phyloP scores from a whole-genome alignment of 2,329 filamentous ascomycete species.

The Aureobasidium sp. region DNA sequence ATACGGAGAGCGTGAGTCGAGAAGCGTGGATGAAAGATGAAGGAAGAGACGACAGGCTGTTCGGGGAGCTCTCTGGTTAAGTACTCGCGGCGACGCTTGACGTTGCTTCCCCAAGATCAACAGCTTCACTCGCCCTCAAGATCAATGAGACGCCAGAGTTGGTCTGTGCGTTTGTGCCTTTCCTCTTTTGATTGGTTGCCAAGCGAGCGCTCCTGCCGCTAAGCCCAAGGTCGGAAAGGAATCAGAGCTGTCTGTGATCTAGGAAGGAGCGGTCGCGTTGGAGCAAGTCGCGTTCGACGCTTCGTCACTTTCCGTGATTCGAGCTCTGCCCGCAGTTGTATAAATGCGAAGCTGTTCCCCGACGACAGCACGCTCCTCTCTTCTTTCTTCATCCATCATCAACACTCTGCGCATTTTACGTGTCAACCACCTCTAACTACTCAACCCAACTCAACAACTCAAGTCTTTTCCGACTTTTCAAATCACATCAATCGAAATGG shows the following conservation, averaged over 20 bases:
- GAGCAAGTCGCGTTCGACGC: background rate
- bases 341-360: constrained; percentile 24
- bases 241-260: background rate
- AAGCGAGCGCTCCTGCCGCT: background rate
- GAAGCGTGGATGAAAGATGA: constrained; percentile 29
- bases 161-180: background rate
- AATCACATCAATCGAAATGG: constrained; percentile 59
- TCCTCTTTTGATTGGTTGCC: background rate
- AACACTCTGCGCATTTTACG: constrained; percentile 19
- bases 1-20: constrained; percentile 20
- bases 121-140: background rate
- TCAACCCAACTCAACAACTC: constrained; percentile 22
- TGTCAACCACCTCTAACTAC: constrained; percentile 23
- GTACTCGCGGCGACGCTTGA: constrained; percentile 8
- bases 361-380: constrained; percentile 31
- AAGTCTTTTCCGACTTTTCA: constrained; percentile 20
- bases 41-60: constrained; percentile 23
- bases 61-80: constrained; percentile 12
- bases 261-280: background rate
- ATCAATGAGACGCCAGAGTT: background rate
- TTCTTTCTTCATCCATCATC: constrained; percentile 28
- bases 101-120: constrained; percentile 10
- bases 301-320: background rate
- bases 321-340: background rate
- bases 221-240: no score